Evolutionary conservation across 2,329 filamentous ascomycete genomes (phyloP), one percentile per base, ranked within the genome.

Genomic region (Aspergillus sp.): DNA sequence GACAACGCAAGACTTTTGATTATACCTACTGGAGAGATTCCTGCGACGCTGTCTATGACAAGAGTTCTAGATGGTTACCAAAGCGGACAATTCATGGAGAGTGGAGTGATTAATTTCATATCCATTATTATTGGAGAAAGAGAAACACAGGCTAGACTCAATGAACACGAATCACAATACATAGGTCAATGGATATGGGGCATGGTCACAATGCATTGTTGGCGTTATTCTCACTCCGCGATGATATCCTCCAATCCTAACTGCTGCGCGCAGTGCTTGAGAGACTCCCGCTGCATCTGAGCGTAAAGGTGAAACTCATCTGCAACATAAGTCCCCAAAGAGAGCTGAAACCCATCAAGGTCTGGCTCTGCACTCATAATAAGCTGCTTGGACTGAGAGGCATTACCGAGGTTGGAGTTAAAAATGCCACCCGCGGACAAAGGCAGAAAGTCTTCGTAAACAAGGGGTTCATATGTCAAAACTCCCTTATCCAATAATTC

Each of bases 371-470:
- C 57, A 4, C 50, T 52, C 52, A 54, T 54, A 12, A 60, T 55
- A 7, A 60, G 44, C 42, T 56, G 52, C 29, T 54, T 56, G 6
- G 60, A 53, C 28, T 51, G 43, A 2, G 54, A 56, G 1, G 44
- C 42, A 6, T 41, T 52, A 2, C 54, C 53, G 1, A 74, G 53
- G 19, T 74, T 76, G 0, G 72, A 74, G 35, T 67, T 67, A 50
- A 76, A 76, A 35, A 78, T 78, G 0, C 75, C 75, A 0, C 73
- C 75, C 0, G 75, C 76, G 1, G 73, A 76, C 2, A 79, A 57
- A 0, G 76, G 76, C 3, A 79, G 59, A 42, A 78, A 79, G 45
- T 78, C 76, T 48, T 79, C 76, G 47, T 79, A 79, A 0, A 70
- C 76, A 12, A 78, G 67, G 2, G 76, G 72, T 3, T 66, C 55